phyloP scores from a whole-genome alignment of 2,329 filamentous ascomycete species.

The Exserohilum turcica region DNA sequence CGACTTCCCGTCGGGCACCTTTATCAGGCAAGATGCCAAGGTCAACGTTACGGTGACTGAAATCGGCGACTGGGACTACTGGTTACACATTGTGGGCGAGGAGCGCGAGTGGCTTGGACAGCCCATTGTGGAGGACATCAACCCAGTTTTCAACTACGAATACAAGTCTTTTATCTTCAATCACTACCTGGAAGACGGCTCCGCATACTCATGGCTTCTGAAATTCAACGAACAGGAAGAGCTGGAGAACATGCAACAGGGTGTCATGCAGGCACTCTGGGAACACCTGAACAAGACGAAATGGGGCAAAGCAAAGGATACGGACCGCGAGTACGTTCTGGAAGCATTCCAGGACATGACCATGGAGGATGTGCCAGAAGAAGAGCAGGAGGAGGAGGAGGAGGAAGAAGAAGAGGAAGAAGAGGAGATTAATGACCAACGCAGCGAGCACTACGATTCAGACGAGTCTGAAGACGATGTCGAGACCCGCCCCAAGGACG shows the following conservation, averaged over 20 bases:
- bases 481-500: slow-evolving; percentile 69
- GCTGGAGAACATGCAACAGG: slow-evolving; percentile 87
- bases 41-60: slow-evolving; percentile 83
- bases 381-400: slow-evolving; percentile 60
- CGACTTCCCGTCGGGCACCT: slow-evolving; percentile 85
- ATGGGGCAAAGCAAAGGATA: slow-evolving; percentile 90
- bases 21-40: slow-evolving; percentile 75
- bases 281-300: slow-evolving; percentile 93
- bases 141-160: slow-evolving; percentile 98
- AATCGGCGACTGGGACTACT: slow-evolving; percentile 91
- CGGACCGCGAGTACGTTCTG: slow-evolving; percentile 90
- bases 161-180: slow-evolving; percentile 99
- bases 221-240: slow-evolving; percentile 84
- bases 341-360: slow-evolving; percentile 94
- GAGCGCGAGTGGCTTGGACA: slow-evolving; percentile 87
- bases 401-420: slow-evolving; percentile 67
- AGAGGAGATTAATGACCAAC: slow-evolving; percentile 66
- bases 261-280: slow-evolving; percentile 94
- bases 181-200: slow-evolving; percentile 85
- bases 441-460: slow-evolving; percentile 74
- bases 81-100: slow-evolving; percentile 80
- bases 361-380: slow-evolving; percentile 76
- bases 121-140: slow-evolving; percentile 84
- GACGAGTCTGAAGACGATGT: slow-evolving; percentile 83
- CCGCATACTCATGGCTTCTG: slow-evolving; percentile 92